These are phyloP conservation scores for Helminthosporium solani DNA, from an alignment of 2,329 filamentous ascomycete species.

Conservation along the genomic window DNA sequence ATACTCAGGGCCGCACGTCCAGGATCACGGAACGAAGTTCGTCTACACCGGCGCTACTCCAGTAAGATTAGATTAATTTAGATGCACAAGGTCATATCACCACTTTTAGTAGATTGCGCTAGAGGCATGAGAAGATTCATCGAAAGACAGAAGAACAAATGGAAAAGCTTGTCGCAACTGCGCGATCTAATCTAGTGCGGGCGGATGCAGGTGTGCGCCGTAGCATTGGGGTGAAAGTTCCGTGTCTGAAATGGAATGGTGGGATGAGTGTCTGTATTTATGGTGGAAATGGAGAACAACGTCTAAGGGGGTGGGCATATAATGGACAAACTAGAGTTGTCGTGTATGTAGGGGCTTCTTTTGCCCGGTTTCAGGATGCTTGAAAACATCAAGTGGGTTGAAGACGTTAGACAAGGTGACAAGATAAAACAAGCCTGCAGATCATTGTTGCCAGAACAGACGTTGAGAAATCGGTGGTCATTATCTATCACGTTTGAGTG, in stretches of 20 bases:
- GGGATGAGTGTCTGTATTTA: background rate
- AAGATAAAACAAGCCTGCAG: no score
- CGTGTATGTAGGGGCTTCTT: no score
- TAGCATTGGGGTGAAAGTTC: slow-evolving; percentile 7
- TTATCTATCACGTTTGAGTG: no score
- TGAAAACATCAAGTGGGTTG: no score
- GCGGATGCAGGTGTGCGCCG: background rate
- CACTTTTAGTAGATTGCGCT: slow-evolving; percentile 18
- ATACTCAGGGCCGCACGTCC: slow-evolving; percentile 14
- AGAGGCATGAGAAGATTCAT: slow-evolving; percentile 8
- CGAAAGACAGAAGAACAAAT: slow-evolving; percentile 22
- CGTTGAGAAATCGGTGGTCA: no score
- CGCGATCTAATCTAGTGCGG: no score
- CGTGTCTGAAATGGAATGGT: slow-evolving; percentile 17
- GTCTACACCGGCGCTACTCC: slow-evolving; percentile 19
- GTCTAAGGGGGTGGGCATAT: background rate
- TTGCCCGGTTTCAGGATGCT: no score
- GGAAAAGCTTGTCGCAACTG: slow-evolving; percentile 8
- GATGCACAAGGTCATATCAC: slow-evolving; percentile 13
- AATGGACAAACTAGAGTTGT: background rate
- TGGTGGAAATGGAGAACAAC: background rate
- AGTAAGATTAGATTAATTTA: slow-evolving; percentile 31
- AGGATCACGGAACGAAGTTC: slow-evolving; percentile 14
- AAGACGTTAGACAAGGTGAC: no score
- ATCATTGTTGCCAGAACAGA: no score